phyloP scores from a whole-genome alignment of 192 early-diverging fungal species.

The Podila epigama region DNA sequence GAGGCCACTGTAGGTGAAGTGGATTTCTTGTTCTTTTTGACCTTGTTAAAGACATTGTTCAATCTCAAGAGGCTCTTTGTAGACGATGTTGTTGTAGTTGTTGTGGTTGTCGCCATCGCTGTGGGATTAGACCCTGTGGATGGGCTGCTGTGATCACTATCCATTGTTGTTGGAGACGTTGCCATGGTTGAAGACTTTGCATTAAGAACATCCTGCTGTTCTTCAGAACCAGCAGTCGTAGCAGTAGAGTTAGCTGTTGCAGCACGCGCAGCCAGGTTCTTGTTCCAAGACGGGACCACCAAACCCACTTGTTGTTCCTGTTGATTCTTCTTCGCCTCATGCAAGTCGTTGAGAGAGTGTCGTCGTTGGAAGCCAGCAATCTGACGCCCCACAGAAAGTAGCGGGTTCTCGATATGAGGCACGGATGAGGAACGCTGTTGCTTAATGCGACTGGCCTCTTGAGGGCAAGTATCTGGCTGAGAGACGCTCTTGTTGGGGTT shows the following conservation, averaged over 20 bases:
- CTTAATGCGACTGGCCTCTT: slow-evolving; percentile 19
- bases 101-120: background rate
- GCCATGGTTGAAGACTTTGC: too few species aligned
- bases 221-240: background rate
- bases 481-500: background rate
- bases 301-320: background rate
- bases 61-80: slow-evolving; percentile 9
- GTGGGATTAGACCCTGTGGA: too few species aligned
- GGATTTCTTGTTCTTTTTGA: slow-evolving; percentile 6
- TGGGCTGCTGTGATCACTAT: too few species aligned
- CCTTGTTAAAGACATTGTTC: slow-evolving; percentile 29
- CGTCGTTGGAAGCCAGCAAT: slow-evolving; percentile 44
- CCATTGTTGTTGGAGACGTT: too few species aligned
- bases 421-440: slow-evolving; percentile 32
- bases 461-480: background rate
- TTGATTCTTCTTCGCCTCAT: slow-evolving; percentile 6
- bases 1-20: background rate
- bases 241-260: background rate
- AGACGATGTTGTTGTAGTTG: background rate
- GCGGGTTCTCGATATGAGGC: slow-evolving; percentile 34
- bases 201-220: too few species aligned
- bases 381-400: slow-evolving; percentile 28
- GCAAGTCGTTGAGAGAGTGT: slow-evolving; percentile 33
- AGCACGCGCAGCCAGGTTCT: background rate
- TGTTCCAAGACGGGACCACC: background rate